Conservation (phyloP, 108 stramenopile species). For the Heterococcus sp. region DNA sequence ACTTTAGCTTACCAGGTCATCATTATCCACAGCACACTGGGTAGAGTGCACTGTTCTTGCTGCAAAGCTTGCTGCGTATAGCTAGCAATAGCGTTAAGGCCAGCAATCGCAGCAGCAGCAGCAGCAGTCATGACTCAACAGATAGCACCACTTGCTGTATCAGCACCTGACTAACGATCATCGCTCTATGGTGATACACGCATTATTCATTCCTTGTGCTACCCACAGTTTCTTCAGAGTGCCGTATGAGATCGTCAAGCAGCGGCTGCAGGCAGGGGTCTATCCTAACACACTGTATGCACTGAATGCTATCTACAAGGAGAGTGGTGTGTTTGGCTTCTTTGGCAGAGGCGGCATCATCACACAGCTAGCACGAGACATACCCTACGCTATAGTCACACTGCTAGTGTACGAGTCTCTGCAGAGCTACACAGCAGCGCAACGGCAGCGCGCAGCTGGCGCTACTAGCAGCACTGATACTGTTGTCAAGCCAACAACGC, state of each 20-base stretch:
- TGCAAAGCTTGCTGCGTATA: no score
- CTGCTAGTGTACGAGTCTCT: constrained; percentile 82
- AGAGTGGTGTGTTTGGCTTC: constrained; percentile 66
- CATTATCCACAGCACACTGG: no score
- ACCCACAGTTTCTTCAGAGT: constrained; percentile 70
- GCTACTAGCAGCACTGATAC: no score
- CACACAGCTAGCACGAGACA: constrained; percentile 83
- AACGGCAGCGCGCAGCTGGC: neutral
- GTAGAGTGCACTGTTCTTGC: no score
- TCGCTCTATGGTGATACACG: no score
- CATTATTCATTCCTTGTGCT: no score
- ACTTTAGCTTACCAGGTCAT: no score
- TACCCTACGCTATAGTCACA: constrained; percentile 93
- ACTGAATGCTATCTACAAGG: constrained; percentile 62
- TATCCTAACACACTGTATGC: constrained; percentile 70
- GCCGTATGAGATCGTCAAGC: constrained; percentile 92
- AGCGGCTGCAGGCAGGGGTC: constrained; percentile 79
- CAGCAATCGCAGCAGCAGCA: no score
- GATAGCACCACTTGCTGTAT: no score
- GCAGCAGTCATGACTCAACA: no score
- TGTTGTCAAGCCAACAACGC: constrained; percentile 31
- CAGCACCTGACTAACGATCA: no score
- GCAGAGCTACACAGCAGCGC: constrained; percentile 52
- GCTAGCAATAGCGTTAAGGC: no score
- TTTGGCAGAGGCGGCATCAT: constrained; percentile 81